These are phyloP conservation scores for Leccinum ochraceum DNA, from an alignment of 768 basidiomycete genomes.

Conservation along the genomic window DNA sequence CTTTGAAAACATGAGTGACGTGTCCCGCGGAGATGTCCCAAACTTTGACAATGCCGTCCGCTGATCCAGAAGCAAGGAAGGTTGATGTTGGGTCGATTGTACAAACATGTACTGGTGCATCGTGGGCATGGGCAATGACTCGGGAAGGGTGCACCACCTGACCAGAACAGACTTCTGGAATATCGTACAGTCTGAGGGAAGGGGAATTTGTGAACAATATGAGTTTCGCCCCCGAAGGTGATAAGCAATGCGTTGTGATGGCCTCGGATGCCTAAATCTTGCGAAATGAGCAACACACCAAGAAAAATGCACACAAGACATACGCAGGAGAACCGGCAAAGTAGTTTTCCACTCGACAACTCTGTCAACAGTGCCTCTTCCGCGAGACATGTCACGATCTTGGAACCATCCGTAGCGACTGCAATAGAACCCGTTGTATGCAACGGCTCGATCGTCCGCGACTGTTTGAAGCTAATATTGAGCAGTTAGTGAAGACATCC, in stretches of 20 bases:
- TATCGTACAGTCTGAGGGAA: slow-evolving; percentile 79
- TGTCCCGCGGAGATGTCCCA: slow-evolving; percentile 90
- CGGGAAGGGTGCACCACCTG: slow-evolving; percentile 69
- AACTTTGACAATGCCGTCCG: slow-evolving; percentile 96
- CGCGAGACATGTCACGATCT: slow-evolving; percentile 82
- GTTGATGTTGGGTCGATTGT: slow-evolving; percentile 82
- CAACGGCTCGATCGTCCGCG: slow-evolving; percentile 69
- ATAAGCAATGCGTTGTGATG: slow-evolving; percentile 81
- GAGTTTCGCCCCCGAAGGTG: slow-evolving; percentile 73
- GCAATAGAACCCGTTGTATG: slow-evolving; percentile 90
- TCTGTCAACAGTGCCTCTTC: slow-evolving; percentile 87
- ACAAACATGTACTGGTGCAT: slow-evolving; percentile 92
- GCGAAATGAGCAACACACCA: neutral
- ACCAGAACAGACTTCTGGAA: slow-evolving; percentile 53
- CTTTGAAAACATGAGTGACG: slow-evolving; percentile 92
- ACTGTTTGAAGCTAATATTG: slow-evolving; percentile 68
- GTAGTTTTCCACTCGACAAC: slow-evolving; percentile 65
- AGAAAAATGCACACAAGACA: slow-evolving; percentile 34
- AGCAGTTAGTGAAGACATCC: slow-evolving; percentile 12
- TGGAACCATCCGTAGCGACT: slow-evolving; percentile 73
- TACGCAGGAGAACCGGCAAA: slow-evolving; percentile 85
- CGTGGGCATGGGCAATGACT: slow-evolving; percentile 81
- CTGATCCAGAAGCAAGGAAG: slow-evolving; percentile 92
- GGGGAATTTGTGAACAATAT: slow-evolving; percentile 80
- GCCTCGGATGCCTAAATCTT: slow-evolving; percentile 75